A percentile compares a stretch with the other conserved stretches of the same genome.
Conservation (phyloP, 345 rosid genomes). For the Durio zibethinus region DNA sequence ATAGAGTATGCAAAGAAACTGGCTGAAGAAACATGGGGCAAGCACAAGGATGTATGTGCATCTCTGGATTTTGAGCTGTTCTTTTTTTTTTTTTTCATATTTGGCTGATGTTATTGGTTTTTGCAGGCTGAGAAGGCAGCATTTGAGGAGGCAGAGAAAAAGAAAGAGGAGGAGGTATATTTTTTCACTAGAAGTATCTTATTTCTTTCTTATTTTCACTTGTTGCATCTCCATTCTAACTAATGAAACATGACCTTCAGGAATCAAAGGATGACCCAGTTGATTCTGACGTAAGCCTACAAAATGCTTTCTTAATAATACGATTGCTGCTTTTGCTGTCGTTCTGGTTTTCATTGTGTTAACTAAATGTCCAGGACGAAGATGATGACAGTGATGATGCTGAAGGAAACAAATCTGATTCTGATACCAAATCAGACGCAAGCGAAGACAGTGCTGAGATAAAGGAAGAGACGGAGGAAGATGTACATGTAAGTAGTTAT, state of each 20-base stretch:
- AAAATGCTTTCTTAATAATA: not conserved
- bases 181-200: not conserved
- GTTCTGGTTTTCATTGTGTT: constrained; percentile 7
- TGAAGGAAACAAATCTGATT: constrained; percentile 39
- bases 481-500: constrained; percentile 36
- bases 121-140: constrained; percentile 95
- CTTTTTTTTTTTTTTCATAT: not conserved
- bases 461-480: constrained; percentile 35
- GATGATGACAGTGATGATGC: constrained; percentile 40
- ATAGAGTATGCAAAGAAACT: constrained; percentile 78
- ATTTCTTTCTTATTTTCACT: not conserved
- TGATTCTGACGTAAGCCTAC: constrained; percentile 71
- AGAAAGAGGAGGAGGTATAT: constrained; percentile 73
- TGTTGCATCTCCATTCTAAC: constrained; percentile 11
- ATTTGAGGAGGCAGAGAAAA: constrained; percentile 92
- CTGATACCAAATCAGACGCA: constrained; percentile 43
- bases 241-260: constrained; percentile 30
- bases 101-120: constrained; percentile 17
- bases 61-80: not conserved
- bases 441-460: constrained; percentile 28
- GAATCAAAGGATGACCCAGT: constrained; percentile 59
- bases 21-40: constrained; percentile 96
- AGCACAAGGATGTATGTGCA: constrained; percentile 79
- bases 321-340: not conserved
- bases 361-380: constrained; percentile 39